A percentile compares a stretch with the other conserved stretches of the same genome.
These are phyloP conservation scores for Craspedostauros australis DNA, from an alignment of 108 stramenopile species.

Conservation along the genomic window DNA sequence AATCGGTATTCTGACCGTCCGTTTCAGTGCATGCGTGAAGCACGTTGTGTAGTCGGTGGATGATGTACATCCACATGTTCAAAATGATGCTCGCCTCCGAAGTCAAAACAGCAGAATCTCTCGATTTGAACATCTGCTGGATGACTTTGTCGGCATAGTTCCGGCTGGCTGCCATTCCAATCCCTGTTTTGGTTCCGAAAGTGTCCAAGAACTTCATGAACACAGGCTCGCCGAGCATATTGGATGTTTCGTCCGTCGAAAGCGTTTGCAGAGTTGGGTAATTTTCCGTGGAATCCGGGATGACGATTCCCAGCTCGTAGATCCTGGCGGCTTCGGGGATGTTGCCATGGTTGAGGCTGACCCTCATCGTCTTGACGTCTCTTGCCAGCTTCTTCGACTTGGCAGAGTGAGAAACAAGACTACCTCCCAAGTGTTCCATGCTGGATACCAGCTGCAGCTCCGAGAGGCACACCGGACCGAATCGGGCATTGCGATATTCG, in stretches of 20 bases:
- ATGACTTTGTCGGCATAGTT: constrained; percentile 68
- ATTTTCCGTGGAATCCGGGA: constrained; percentile 40
- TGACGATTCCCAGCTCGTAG: constrained; percentile 66
- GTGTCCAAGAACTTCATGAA: constrained; percentile 61
- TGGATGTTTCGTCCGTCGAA: constrained; percentile 32
- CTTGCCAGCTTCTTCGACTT: constrained; percentile 56
- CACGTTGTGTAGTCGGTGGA: constrained; percentile 49
- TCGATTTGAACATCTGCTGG: constrained; percentile 35
- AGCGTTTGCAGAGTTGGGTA: constrained; percentile 44
- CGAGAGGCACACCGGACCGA: no score
- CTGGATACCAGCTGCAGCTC: no score
- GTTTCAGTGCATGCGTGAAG: constrained; percentile 32
- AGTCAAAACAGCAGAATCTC: constrained; percentile 25
- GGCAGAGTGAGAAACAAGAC: no score
- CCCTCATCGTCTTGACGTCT: constrained; percentile 58
- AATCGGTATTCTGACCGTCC: constrained; percentile 12
- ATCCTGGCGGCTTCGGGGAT: constrained; percentile 36
- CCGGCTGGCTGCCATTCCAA: constrained; percentile 34
- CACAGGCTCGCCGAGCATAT: constrained; percentile 59
- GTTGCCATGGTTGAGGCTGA: constrained; percentile 36
- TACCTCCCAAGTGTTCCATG: no score
- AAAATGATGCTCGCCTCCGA: constrained; percentile 58
- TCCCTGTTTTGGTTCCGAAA: constrained; percentile 40
- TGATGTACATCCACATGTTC: constrained; percentile 76
- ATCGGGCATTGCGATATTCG: no score